These are phyloP conservation scores for Darksidea phi DNA, from an alignment of 495 filamentous ascomycete genomes.

Conservation along the genomic window DNA sequence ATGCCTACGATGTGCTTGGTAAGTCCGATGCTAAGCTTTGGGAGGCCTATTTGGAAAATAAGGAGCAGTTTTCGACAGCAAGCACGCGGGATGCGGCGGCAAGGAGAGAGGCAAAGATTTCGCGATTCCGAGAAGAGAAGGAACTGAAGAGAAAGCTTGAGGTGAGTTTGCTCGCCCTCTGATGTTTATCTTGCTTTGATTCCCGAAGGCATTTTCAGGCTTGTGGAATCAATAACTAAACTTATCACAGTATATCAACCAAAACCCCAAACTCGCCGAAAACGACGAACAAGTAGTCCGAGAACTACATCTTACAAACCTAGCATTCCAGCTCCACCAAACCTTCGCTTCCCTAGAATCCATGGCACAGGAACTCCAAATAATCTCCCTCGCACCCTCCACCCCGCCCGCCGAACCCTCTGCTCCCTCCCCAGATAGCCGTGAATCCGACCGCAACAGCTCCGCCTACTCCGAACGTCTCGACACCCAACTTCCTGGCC, in stretches of 20 bases:
- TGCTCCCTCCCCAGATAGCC: conserved; percentile 12
- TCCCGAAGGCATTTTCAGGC: too few relatives aligned
- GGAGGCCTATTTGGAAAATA: conserved; percentile 65
- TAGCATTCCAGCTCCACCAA: conserved; percentile 71
- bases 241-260: conserved; percentile 62
- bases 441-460: conserved; percentile 7
- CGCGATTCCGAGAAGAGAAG: conserved; percentile 80
- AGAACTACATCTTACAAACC: conserved; percentile 70
- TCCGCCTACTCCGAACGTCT: conserved; percentile 70
- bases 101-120: conserved; percentile 79
- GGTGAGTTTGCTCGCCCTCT: conserved; percentile 43
- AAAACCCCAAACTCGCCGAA: conserved; percentile 59
- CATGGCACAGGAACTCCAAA: conserved; percentile 76
- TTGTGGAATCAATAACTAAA: too few relatives aligned
- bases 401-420: conserved; percentile 41
- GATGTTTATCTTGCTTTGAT: too few relatives aligned
- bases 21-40: conserved; percentile 67
- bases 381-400: conserved; percentile 70
- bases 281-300: conserved; percentile 78
- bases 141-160: conserved; percentile 80
- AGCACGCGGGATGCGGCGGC: conserved; percentile 67
- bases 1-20: conserved; percentile 73
- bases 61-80: conserved; percentile 66
- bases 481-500: conserved; percentile 57
- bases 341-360: conserved; percentile 83